phyloP scores from a whole-genome alignment of 805 yeast genomes.

The Ogataea methylovora region DNA sequence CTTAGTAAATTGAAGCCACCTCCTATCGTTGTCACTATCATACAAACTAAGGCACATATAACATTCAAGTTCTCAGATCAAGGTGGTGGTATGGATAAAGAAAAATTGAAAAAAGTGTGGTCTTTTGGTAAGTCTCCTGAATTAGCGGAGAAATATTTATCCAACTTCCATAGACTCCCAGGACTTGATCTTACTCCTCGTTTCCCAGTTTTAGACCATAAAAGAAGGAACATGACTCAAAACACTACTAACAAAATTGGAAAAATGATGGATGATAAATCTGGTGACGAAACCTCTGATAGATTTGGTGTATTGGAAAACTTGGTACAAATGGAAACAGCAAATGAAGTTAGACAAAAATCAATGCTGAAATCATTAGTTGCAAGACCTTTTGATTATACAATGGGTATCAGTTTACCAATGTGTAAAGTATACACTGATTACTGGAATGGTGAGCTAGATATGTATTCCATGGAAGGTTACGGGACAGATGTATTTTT shows the following conservation, averaged over 20 bases:
- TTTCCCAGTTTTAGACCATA: constrained; percentile 17
- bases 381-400: constrained; percentile 65
- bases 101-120: constrained; percentile 64
- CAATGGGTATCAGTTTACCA: constrained; percentile 84
- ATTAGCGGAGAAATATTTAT: constrained; percentile 48
- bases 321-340: constrained; percentile 24
- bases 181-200: constrained; percentile 38
- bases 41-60: constrained; percentile 58
- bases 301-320: constrained; percentile 4
- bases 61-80: constrained; percentile 77
- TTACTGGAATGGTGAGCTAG: constrained; percentile 91
- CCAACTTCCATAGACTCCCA: constrained; percentile 64
- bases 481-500: constrained; percentile 87
- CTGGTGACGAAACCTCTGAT: no score
- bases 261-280: no score
- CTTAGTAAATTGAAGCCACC: constrained; percentile 34
- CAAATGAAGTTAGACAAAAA: constrained; percentile 15
- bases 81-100: constrained; percentile 78
- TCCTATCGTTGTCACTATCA: constrained; percentile 71
- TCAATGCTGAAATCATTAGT: constrained; percentile 60
- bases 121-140: constrained; percentile 73
- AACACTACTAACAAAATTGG: no score
- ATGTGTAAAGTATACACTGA: constrained; percentile 91
- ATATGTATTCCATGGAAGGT: constrained; percentile 79
- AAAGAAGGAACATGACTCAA: no score